phyloP scores from a whole-genome alignment of 2,329 filamentous ascomycete genomes.

The Diaporthe sp. region DNA sequence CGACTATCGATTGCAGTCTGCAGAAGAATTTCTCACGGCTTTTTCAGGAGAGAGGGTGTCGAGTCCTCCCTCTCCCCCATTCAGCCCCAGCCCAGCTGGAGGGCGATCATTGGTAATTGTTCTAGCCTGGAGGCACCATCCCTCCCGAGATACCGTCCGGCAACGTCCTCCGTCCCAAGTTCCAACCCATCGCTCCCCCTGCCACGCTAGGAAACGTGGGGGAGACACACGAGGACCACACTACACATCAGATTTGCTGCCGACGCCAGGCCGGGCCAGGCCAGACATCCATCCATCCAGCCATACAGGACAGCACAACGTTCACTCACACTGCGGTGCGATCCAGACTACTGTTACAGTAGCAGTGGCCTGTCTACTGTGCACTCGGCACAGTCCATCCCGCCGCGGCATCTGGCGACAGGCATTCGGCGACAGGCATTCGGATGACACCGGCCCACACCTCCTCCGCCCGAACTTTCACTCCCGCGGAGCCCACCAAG shows the following conservation, averaged over 20 bases:
- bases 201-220: conserved; percentile 31
- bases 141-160: background rate
- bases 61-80: background rate
- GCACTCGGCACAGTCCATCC: conserved; percentile 1
- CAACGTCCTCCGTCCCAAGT: background rate
- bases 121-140: background rate
- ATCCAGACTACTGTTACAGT: conserved; percentile 4
- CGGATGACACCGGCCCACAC: conserved; percentile 30
- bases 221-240: background rate
- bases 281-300: background rate
- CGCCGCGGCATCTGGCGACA: conserved; percentile 25
- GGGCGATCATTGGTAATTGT: conserved; percentile 1
- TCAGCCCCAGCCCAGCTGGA: background rate
- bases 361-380: background rate
- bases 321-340: background rate
- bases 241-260: background rate
- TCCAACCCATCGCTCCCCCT: background rate
- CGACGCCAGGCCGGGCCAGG: conserved; percentile 1
- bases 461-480: background rate
- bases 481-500: background rate
- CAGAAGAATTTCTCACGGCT: background rate
- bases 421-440: conserved; percentile 33
- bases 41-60: background rate
- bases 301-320: background rate
- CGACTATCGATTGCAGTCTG: conserved; percentile 23